Base-by-base conservation (phyloP, 768 basidiomycete species). In the Panaeolus cyanescens region DNA sequence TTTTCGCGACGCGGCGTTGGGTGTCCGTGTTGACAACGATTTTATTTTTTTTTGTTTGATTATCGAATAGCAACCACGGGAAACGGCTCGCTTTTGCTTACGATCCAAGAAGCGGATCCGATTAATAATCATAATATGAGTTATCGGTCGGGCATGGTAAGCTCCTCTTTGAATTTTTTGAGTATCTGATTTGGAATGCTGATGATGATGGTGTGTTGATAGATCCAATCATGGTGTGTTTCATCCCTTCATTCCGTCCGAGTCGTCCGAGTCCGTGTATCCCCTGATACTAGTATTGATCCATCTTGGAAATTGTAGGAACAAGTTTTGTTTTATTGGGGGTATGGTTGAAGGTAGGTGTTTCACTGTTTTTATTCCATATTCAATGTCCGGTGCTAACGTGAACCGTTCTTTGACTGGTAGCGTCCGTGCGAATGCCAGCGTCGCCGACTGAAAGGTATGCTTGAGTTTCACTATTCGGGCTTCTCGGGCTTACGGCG, bases 241-340 rank as follows among this genome's bases (percentile, higher is more conserved):
- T 58, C 19, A 9, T 25, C 2, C 40, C 4, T 42, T 19, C n/a
- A n/a, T n/a, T n/a, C n/a, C n/a, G n/a, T n/a, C n/a, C n/a, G n/a
- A n/a, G n/a, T n/a, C n/a, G n/a, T n/a, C n/a, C n/a, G n/a, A n/a
- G n/a, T n/a, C n/a, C n/a, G n/a, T n/a, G n/a, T n/a, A n/a, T n/a
- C n/a, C n/a, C n/a, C n/a, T n/a, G n/a, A n/a, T n/a, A n/a, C n/a
- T n/a, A n/a, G n/a, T n/a, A n/a, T n/a, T n/a, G n/a, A n/a, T n/a
- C n/a, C n/a, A 20, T 20, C 19, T 20, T 10, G 19, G 13, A 9
- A 12, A 58, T 12, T 55, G 34, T 40, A 68, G 79, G 79, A 79
- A 79, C 57, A 80, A 80, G 75, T 86, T 95, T 63, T 93, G 90
- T 72, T 93, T 93, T 69, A 91, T 90, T 7, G 89, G 89, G 7